Evolutionary conservation across 108 stramenopile species (phyloP).

Genomic region (Stephanodiscus triporus): DNA sequence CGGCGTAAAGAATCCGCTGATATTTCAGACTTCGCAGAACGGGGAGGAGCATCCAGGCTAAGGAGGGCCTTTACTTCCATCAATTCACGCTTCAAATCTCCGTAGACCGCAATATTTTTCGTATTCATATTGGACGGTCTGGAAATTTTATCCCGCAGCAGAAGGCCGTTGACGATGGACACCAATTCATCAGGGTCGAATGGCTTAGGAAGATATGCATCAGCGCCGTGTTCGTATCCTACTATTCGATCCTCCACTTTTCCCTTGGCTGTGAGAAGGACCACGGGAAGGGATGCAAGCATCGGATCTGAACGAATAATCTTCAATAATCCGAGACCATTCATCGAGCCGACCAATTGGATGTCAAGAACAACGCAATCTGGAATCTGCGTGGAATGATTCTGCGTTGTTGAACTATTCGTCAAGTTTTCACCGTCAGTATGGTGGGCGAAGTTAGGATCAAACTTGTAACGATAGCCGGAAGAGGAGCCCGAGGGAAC

Average conservation of each 20-base stretch:
- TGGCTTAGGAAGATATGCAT: constrained; percentile 88
- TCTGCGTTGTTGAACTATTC: constrained; percentile 9
- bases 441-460: constrained; percentile 20
- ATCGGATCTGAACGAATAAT: constrained; percentile 57
- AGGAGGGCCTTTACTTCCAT: constrained; percentile 68
- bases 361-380: constrained; percentile 46
- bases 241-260: constrained; percentile 74
- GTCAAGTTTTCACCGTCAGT: too few species aligned
- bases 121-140: constrained; percentile 4
- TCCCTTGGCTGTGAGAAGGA: constrained; percentile 79
- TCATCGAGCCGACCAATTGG: constrained; percentile 43
- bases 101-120: constrained; percentile 11
- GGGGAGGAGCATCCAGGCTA: background rate
- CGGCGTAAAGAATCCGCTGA: constrained; percentile 15
- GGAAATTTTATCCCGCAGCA: constrained; percentile 33
- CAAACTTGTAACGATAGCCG: constrained; percentile 22
- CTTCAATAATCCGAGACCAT: constrained; percentile 72
- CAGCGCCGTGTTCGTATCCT: constrained; percentile 82
- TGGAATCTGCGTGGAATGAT: constrained; percentile 1
- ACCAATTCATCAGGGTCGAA: constrained; percentile 87
- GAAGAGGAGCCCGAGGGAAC: constrained; percentile 7
- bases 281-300: constrained; percentile 63
- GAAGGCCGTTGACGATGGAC: constrained; percentile 66
- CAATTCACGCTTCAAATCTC: constrained; percentile 66
- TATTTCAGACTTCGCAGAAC: background rate